Conservation (phyloP, 768 basidiomycete species). For the Termitomyces eurrhizus region DNA sequence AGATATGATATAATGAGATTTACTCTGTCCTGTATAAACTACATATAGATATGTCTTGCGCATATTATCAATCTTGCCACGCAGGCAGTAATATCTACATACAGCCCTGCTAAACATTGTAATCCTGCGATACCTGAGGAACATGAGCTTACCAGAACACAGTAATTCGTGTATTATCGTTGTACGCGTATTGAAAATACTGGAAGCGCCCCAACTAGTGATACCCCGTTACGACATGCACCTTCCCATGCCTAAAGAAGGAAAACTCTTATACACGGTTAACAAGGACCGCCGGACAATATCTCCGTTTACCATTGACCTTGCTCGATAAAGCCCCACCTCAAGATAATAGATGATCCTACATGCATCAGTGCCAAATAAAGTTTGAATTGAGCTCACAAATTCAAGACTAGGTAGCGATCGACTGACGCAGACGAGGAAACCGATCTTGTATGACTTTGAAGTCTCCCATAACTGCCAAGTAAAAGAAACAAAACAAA, state of each 20-base stretch:
- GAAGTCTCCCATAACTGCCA: not conserved
- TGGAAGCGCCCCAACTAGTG: not conserved
- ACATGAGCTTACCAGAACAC: not conserved
- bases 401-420: too few relatives aligned
- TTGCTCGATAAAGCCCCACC: not conserved
- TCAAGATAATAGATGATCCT: not conserved
- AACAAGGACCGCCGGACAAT: not conserved
- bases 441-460: too few relatives aligned
- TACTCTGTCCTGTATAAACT: too few relatives aligned
- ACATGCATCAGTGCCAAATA: too few relatives aligned
- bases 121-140: not conserved
- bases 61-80: too few relatives aligned
- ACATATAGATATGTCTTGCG: too few relatives aligned
- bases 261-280: not conserved
- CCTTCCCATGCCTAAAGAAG: not conserved
- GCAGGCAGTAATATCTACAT: too few relatives aligned
- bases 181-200: conserved; percentile 5
- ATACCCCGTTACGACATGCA: conserved; percentile 4
- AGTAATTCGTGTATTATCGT: not conserved
- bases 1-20: too few relatives aligned
- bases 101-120: not conserved
- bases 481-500: not conserved
- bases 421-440: too few relatives aligned
- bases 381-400: too few relatives aligned
- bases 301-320: not conserved